Evolutionary conservation across 2,329 filamentous ascomycete species (phyloP), one percentile per base, ranked within the genome.

Genomic region (Hymenoscyphus fructigenus): DNA sequence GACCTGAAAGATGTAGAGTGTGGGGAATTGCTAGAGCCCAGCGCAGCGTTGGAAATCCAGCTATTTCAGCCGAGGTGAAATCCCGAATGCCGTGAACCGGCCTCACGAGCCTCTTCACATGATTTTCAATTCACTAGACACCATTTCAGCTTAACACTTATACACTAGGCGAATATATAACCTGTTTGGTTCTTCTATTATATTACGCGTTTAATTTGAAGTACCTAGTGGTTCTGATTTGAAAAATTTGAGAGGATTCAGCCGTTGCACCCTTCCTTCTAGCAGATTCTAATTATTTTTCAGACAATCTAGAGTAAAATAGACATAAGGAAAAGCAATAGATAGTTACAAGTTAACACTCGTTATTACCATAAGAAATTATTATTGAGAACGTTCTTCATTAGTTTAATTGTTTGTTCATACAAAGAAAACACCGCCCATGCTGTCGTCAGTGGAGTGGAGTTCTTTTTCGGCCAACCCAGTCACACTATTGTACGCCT

Each of bases 401-500:
- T 65, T 65, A 62, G 38, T 3, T 63, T 41, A 61, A 61, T 23
- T 61, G 57, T 47, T 60, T 53, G 7, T 36, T 55, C 57, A 57
- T 68, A 68, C 65, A 68, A 65, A 65, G 41, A 63, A 65, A 66
- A 60, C 3, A 23, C 29, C 61, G 53, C 57, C 36, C 58, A 65
- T 20, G 53, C 28, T 57, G 59, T 62, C 65, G 34, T 68, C 69
- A 73, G 68, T 32, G 65, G 68, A 71, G 69, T 68, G 63, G 65
- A 57, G 38, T 60, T 50, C 68, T 59, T 67, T 55, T 63, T 56
- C 47, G 44, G 47, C 57, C 36, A 57, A 59, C 58, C 55, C 59
- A 55, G 12, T 38, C 34, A 36, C 34, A 63, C 58, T 56, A 61
- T 63, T 53, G 41, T 63, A 60, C 68, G 67, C 71, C 70, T 60